These are phyloP conservation scores for Trifolium fragiferum DNA, from an alignment of 306 rosid genomes.

Conservation along the genomic window DNA sequence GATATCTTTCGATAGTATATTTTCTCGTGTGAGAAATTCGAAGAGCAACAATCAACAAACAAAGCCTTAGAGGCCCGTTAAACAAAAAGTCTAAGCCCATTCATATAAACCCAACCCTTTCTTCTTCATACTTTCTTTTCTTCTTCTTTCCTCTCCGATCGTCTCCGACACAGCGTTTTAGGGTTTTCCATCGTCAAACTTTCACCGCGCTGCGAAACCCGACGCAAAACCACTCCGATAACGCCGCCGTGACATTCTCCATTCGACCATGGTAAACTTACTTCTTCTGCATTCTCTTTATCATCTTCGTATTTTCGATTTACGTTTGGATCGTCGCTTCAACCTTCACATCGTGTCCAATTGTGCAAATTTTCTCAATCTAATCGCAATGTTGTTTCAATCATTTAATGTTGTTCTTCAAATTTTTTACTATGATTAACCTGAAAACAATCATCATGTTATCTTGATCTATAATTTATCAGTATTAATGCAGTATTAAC, in stretches of 20 bases:
- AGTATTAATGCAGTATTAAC: not conserved
- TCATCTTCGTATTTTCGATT: constrained; percentile 2
- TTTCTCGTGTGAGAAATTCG: too few relatives aligned
- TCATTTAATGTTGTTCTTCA: not conserved
- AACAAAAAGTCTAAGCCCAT: too few relatives aligned
- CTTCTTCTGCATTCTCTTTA: not conserved
- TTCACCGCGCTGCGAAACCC: not conserved
- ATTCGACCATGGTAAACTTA: not conserved
- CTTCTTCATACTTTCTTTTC: not conserved
- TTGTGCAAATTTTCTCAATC: not conserved
- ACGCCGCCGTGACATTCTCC: not conserved
- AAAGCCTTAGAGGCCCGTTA: not conserved
- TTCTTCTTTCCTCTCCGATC: not conserved
- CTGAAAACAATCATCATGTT: not conserved
- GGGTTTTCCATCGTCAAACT: not conserved
- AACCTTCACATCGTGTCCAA: not conserved
- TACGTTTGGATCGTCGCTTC: not conserved
- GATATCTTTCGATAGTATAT: too few relatives aligned
- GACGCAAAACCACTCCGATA: not conserved
- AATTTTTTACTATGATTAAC: not conserved
- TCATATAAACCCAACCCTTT: too few relatives aligned
- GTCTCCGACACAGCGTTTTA: not conserved
- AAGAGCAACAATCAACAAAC: too few relatives aligned
- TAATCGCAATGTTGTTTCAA: not conserved
- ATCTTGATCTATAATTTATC: constrained; percentile 16